Base-by-base conservation (phyloP, 768 basidiomycete species). In the Cyathus striatus region DNA sequence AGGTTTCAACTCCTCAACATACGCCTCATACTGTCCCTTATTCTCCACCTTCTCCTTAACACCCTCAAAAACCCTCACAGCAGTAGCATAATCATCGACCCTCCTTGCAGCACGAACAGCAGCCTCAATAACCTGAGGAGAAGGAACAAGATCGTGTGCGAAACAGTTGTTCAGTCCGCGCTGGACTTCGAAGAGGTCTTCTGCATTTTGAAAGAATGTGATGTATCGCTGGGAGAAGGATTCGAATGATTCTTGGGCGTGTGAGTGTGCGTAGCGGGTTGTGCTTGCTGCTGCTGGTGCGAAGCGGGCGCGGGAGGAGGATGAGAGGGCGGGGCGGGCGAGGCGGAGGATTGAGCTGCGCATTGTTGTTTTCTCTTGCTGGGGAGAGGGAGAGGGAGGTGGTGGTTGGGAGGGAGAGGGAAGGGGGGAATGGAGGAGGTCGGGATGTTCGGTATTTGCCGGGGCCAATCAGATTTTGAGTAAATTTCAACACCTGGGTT, bases 91-190 rank as follows among this genome's bases (percentile, higher is more conserved):
- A 76, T 97, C 94, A 68, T 99, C 86, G 48, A 96, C 91, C 51
- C 93, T 81, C 51, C 96, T 75, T 17, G 90, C 81, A 44, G 93
- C 92, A 42, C 82, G 80, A 48, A 94, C 70, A 21, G 91, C 91
- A 49, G 90, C 87, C 68, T 93, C 90, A 42, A 94, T 69, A 54
- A 95, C 90, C 42, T 72, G 62, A 21, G 90, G 78, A 1, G 89
- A 79, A 4, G 92, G 92, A 12, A 96, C 93, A 49, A 96, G 80
- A 65, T 99, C 96, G 65, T 98, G 95, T 2, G 96, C 90, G 63
- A 99, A 99, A 73, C 94, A 97, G 78, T 99, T 99, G 77, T 99
- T 98, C 57, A 99, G 74, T 27, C 96, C 96, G 40, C 96, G 90
- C 69, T 99, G 95, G 50, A 99, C 87, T 74, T 99, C 96, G 61